Evolutionary conservation across 768 basidiomycete genomes (phyloP), one percentile per base, ranked within the genome.

Genomic region (Mycena epipterygia): DNA sequence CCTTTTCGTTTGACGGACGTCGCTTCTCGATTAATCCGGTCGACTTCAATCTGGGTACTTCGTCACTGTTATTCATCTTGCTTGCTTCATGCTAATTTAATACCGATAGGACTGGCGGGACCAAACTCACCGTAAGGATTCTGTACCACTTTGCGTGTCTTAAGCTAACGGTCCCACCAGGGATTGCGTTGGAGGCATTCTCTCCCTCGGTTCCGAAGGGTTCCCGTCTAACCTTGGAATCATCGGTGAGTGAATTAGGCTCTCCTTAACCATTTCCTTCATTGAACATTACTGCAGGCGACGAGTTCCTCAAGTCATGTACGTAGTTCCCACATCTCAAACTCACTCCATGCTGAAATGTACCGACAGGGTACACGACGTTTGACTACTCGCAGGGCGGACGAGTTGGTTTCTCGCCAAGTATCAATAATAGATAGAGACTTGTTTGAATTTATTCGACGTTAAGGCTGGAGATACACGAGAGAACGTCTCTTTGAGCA

Each of bases 291-390:
- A 12, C 39, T 52, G 27, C 68, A 87, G 87, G 89, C 1, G 90
- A 87, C 76, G 87, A 85, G 73, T 91, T 93, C 74, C 76, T 92
- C 52, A 93, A 92, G 80, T 90, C 88, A 13, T 93, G 91, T 89
- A 68, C 76, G 89, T 81, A 25, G 25, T 17, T 16, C 25, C 9
- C 25, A 35, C 30, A 12, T 53, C 44, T 61, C 33, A 59, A 41
- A 35, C 30, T 19, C 25, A 16, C n/a, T 53, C 13, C 35, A 30
- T 33, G 66, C 51, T 33, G 67, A 53, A 23, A n/a, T 23, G n/a
- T 21, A 17, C 14, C 25, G 35, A 41, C 57, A 91, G 90, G 89
- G 87, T 89, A 92, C 75, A 82, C 87, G 7, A 81, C 86, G 29
- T 92, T 86, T 74, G 91, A 92, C 77, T 90, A 91, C 68, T 82